These are phyloP conservation scores for Cetraspora pellucida DNA, from an alignment of 192 early-diverging fungal species.

Conservation along the genomic window DNA sequence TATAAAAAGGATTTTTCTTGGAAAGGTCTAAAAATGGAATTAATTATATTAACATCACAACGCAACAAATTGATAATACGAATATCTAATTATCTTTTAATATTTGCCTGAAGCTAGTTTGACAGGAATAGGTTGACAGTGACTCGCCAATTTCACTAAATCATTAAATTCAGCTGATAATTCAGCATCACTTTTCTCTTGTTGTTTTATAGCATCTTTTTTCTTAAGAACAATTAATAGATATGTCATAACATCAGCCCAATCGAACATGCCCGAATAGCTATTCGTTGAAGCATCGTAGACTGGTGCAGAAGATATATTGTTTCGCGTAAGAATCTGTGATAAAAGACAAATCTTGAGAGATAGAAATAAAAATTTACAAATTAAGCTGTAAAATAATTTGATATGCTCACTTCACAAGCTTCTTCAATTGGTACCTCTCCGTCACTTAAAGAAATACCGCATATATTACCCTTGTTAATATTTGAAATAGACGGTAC, in stretches of 20 bases:
- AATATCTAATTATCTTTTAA: neutral
- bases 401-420: conserved; percentile 51
- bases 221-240: conserved; percentile 67
- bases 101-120: conserved; percentile 63
- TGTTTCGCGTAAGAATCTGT: conserved; percentile 65
- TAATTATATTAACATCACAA: neutral
- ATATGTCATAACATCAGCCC: conserved; percentile 77
- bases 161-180: conserved; percentile 60
- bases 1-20: conserved; percentile 81
- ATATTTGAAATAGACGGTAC: neutral
- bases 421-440: conserved; percentile 67
- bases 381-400: neutral
- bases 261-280: conserved; percentile 88
- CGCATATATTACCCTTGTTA: neutral
- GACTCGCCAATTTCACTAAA: conserved; percentile 54
- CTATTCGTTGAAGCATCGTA: conserved; percentile 59
- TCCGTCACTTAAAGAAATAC: conserved; percentile 48
- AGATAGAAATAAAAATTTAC: neutral
- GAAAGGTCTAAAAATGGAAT: conserved; percentile 62
- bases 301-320: conserved; percentile 80
- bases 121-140: conserved; percentile 58
- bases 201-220: conserved; percentile 42
- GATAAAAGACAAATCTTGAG: neutral
- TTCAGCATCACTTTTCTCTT: conserved; percentile 35
- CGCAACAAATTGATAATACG: neutral